Conservation (phyloP, 1,139 yeast species). For the Blastobotrys aristatus region DNA sequence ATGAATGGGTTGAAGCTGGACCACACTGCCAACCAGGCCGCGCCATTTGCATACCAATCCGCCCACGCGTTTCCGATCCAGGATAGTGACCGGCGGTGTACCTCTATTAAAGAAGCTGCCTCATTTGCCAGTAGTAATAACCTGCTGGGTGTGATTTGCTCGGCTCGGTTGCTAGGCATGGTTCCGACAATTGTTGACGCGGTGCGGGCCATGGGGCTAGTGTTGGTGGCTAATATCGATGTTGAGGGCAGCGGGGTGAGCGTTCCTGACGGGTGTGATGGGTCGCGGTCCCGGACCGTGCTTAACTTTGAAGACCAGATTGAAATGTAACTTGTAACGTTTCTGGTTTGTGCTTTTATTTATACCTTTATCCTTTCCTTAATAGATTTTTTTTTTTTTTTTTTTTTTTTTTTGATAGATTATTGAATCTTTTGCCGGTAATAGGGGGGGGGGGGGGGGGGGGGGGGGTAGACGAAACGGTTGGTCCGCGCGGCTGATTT, state of each 20-base stretch:
- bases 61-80: constrained; percentile 34
- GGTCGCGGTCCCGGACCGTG: constrained; percentile 60
- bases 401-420: background rate
- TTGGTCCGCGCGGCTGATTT: no score
- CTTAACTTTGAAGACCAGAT: constrained; percentile 67
- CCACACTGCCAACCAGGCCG: constrained; percentile 30
- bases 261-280: constrained; percentile 57
- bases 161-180: constrained; percentile 60
- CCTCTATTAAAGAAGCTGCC: constrained; percentile 56
- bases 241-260: constrained; percentile 1
- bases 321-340: constrained; percentile 44
- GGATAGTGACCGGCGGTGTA: constrained; percentile 42
- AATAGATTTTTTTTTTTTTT: background rate
- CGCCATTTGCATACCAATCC: constrained; percentile 28
- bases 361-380: background rate
- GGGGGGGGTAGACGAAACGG: no score
- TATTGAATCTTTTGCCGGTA: background rate
- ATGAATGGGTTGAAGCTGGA: constrained; percentile 43
- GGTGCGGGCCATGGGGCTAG: constrained; percentile 74
- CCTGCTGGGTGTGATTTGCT: constrained; percentile 75
- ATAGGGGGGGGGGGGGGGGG: no score
- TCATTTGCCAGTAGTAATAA: constrained; percentile 78
- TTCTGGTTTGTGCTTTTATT: background rate
- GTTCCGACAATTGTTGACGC: constrained; percentile 75
- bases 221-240: constrained; percentile 58